Percentiles rank a stretch among this genome's conserved stretches.
These are phyloP conservation scores for bread wheat (Triticum aestivum) DNA, from an alignment of 176 grass and related monocot genomes.

Conservation along the genomic window DNA sequence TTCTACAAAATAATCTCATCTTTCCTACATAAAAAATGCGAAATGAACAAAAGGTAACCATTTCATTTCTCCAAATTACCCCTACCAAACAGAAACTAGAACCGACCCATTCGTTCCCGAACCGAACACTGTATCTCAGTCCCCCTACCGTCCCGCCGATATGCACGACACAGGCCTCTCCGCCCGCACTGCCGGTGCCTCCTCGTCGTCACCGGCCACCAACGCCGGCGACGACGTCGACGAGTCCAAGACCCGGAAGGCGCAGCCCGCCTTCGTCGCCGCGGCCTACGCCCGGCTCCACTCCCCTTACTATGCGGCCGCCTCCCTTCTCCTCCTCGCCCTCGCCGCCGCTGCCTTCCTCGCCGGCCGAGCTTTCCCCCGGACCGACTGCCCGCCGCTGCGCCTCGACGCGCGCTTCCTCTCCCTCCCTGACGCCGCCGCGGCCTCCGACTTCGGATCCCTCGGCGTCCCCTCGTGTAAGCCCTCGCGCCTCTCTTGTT, in stretches of 20 bases:
- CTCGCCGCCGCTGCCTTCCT: constrained; percentile 41
- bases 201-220: constrained; percentile 8
- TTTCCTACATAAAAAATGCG: no score
- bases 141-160: neutral
- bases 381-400: constrained; percentile 26
- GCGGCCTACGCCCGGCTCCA: constrained; percentile 41
- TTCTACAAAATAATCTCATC: no score
- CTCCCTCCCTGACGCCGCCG: constrained; percentile 36
- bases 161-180: constrained; percentile 49
- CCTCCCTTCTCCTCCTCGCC: constrained; percentile 48
- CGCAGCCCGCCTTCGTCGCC: constrained; percentile 39
- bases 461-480: constrained; percentile 88
- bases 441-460: constrained; percentile 79
- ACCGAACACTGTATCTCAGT: neutral
- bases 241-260: constrained; percentile 60
- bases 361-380: constrained; percentile 34
- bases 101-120: no score
- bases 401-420: constrained; percentile 50
- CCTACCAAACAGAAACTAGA: no score
- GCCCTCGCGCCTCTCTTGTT: no score
- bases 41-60: no score
- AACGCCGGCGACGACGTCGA: constrained; percentile 32
- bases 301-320: constrained; percentile 30
- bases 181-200: constrained; percentile 25
- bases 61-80: no score